Conservation (phyloP, 139 green algal species). For the Chlamydomonas applanata region DNA sequence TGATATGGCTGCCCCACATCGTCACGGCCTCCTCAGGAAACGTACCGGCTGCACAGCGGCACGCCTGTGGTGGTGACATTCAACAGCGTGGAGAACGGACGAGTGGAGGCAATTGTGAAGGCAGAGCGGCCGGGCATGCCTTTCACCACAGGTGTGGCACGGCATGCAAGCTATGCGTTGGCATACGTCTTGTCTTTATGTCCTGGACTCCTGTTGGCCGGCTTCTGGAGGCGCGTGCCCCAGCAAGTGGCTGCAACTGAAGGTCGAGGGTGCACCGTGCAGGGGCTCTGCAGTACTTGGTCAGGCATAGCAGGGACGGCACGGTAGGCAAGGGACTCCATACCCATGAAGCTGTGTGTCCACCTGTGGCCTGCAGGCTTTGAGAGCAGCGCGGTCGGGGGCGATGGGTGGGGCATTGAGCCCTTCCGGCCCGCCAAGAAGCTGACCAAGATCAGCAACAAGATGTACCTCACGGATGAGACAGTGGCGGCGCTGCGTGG, state of each 20-base stretch:
- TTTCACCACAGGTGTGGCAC: too few species aligned
- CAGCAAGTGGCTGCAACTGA: too few species aligned
- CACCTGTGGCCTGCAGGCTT: slow-evolving; percentile 33
- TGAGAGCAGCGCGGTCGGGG: slow-evolving; percentile 41
- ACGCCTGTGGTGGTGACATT: slow-evolving; percentile 43
- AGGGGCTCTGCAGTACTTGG: background rate
- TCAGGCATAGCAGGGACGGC: background rate
- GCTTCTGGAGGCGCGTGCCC: too few species aligned
- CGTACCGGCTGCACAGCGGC: background rate
- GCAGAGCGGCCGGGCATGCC: too few species aligned
- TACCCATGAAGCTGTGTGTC: background rate
- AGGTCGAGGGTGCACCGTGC: too few species aligned
- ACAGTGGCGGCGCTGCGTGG: background rate
- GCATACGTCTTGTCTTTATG: too few species aligned
- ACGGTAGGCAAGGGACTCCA: background rate
- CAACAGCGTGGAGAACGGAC: slow-evolving; percentile 55
- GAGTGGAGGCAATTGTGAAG: slow-evolving; percentile 54
- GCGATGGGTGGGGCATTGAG: slow-evolving; percentile 72
- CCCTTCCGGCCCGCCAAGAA: slow-evolving; percentile 50
- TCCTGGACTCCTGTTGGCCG: too few species aligned
- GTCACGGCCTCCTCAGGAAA: too few species aligned
- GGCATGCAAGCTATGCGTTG: too few species aligned
- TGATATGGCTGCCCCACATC: too few species aligned
- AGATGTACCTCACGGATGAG: slow-evolving; percentile 45
- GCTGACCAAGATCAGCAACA: slow-evolving; percentile 38